Conservation (phyloP, 176 grass and related monocot genomes). For the Melocanna baccifera region DNA sequence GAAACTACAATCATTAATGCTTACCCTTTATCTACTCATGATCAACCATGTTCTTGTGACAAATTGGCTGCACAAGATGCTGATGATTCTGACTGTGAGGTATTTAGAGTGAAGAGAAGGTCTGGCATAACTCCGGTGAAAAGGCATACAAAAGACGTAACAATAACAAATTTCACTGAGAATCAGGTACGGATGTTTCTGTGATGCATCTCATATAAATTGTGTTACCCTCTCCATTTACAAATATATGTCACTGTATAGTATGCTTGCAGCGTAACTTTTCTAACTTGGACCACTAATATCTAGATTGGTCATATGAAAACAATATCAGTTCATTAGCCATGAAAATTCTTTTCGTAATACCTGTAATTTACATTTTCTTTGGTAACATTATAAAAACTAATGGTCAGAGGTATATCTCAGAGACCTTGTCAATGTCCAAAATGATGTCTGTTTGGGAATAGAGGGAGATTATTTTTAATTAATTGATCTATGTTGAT, state of each 20-base stretch:
- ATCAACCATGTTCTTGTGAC: conserved; percentile 41
- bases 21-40: conserved; percentile 26
- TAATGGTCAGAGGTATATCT: neutral
- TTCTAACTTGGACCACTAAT: conserved; percentile 3
- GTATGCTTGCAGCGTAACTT: neutral
- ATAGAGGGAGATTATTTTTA: neutral
- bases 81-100: conserved; percentile 82
- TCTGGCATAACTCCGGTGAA: conserved; percentile 43
- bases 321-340: neutral
- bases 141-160: conserved; percentile 34
- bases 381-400: neutral
- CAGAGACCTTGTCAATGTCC: neutral
- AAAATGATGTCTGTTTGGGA: neutral
- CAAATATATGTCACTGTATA: neutral
- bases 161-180: conserved; percentile 36
- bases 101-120: conserved; percentile 89
- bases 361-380: neutral
- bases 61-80: conserved; percentile 51
- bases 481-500: neutral
- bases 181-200: conserved; percentile 58
- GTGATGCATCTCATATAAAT: neutral
- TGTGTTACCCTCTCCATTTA: neutral
- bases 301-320: neutral
- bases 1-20: conserved; percentile 30
- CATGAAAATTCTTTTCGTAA: neutral